These are phyloP conservation scores for Vigna reflexopilosa DNA, from an alignment of 306 rosid species.

Conservation along the genomic window DNA sequence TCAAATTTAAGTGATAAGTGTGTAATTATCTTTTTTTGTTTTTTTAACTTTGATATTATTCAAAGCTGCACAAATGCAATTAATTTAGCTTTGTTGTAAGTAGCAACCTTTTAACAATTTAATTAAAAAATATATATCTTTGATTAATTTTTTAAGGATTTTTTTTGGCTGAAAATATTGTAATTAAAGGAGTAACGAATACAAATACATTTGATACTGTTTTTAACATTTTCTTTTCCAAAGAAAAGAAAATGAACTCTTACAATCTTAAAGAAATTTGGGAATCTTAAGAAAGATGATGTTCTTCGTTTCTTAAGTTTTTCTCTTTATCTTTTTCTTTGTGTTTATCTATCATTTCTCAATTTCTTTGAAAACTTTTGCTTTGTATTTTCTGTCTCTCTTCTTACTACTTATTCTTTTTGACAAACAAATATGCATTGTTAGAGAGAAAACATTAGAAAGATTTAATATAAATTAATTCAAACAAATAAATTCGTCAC, in stretches of 20 bases:
- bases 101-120: too few relatives aligned
- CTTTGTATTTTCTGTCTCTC: slow-evolving; percentile 29
- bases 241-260: slow-evolving; percentile 17
- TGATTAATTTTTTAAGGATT: background rate
- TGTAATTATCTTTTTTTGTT: too few relatives aligned
- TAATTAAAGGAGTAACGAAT: slow-evolving; percentile 9
- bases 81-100: too few relatives aligned
- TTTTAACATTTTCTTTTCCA: background rate
- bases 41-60: too few relatives aligned
- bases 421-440: too few relatives aligned
- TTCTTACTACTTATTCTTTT: background rate
- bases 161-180: background rate
- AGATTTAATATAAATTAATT: too few relatives aligned
- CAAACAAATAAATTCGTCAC: too few relatives aligned
- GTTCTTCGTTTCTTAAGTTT: background rate
- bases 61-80: too few relatives aligned
- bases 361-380: slow-evolving; percentile 37
- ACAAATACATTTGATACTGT: background rate
- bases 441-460: too few relatives aligned
- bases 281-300: slow-evolving; percentile 26
- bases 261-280: slow-evolving; percentile 19
- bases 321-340: slow-evolving; percentile 35
- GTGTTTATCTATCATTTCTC: slow-evolving; percentile 8
- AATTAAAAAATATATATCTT: background rate
- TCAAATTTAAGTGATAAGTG: too few relatives aligned